Percentiles rank a stretch among this genome's conserved stretches.
Evolutionary conservation across 768 basidiomycete species (phyloP).

Genomic region (Termitomyces sp.): DNA sequence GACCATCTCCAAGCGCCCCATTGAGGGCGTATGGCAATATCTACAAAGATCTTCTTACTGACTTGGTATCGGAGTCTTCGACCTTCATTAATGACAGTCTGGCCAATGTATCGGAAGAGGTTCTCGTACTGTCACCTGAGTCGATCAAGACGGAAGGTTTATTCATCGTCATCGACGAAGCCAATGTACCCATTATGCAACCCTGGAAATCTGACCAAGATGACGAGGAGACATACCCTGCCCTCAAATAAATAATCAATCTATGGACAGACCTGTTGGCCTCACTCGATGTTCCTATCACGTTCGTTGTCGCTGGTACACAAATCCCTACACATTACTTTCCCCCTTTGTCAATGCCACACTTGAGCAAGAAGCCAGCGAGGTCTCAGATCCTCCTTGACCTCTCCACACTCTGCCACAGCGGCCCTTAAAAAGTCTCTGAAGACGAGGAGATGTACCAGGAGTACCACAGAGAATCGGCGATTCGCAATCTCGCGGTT

Average conservation of each 20-base stretch:
- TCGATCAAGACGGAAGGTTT: neutral
- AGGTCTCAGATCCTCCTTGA: neutral
- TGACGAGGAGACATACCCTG: neutral
- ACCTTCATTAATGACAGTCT: neutral
- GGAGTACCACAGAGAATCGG: neutral
- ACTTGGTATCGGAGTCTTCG: neutral
- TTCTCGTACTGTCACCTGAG: neutral
- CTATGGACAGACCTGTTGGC: neutral
- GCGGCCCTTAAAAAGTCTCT: neutral
- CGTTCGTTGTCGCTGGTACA: neutral
- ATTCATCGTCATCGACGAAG: neutral
- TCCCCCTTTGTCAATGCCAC: neutral
- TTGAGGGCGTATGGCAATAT: neutral
- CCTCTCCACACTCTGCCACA: neutral
- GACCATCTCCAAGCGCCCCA: neutral
- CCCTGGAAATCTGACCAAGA: neutral
- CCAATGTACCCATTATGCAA: neutral
- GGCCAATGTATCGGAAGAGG: neutral
- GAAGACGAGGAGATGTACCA: no score
- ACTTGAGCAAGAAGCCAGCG: slow-evolving; percentile 1
- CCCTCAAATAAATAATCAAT: neutral
- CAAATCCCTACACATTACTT: neutral
- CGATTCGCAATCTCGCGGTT: neutral
- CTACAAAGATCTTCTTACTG: neutral
- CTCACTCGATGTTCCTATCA: neutral